Evolutionary conservation across 495 filamentous ascomycete species (phyloP), one percentile per base, ranked within the genome.

Genomic region (Tuber microsphaerosporum): DNA sequence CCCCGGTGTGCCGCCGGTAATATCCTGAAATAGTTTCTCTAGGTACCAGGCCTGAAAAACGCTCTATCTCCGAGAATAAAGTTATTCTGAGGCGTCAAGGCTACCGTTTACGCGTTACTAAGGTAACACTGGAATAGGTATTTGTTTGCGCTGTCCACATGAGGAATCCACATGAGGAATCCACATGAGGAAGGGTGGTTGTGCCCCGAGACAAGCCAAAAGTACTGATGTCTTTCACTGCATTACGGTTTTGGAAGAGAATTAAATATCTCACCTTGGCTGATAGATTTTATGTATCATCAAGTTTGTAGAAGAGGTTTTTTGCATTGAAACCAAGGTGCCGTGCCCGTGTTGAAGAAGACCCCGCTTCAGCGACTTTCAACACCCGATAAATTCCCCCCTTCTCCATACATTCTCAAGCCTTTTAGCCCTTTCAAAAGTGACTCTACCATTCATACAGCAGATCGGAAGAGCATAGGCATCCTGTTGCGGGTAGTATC

Each of bases 261-360:
- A 61, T n/a, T 61, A 61, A 61, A 61, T 61, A 65, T 65, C 26
- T 65, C 56, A 61, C 51, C 56, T 65, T 17, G 26, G 26, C n/a
- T 65, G 56, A 34, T 10, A 31, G 56, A 65, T 65, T 34, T 34
- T 16, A 65, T 31, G 2, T 65, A 65, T 31, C 56, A 51, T 22
- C 19, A 65, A 65, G 26, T 65, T n/a, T 2, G 26, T 65, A 26
- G 26, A 7, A 34, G 56, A 65, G 26, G 26, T 65, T 65, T 65
- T 31, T 26, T 34, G 56, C 56, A 34, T 65, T 14, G 26, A 34
- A 34, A 65, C 56, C 26, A 34, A 65, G 56, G 26, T 19, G 56
- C 1, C 16, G 56, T 7, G 6, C 56, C 6, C 6, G 56, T 34
- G 56, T 31, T 34, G 2, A 65, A 65, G n/a, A 65, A 34, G 56